Evolutionary conservation across 78 protist species (phyloP), one percentile per base, ranked within the genome.

Genomic region (Dictyostelium citrinum): DNA sequence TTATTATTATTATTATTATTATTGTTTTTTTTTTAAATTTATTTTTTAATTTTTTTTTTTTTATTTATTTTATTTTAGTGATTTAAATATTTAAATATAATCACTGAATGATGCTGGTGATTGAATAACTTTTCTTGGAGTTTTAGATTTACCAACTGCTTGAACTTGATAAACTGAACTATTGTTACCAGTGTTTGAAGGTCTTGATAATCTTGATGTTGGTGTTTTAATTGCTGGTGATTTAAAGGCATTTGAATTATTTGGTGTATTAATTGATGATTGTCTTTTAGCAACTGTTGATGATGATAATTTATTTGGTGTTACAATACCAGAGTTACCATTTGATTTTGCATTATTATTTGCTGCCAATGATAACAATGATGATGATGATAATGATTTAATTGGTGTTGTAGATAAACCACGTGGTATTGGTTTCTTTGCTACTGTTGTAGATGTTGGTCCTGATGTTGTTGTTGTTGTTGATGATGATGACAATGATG

Each of bases 41-140:
- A 10, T 43, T 43, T 7, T 49, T 49, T 49, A 16, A 0, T 49
- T 16, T 49, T 1, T 55, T 55, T 55, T 20, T 20, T 55, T 55
- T 55, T 55, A 17, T 55, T 55, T 4, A 20, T 55, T 55, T 55
- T 55, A 5, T 20, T 71, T n/a, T 14, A 41, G 39, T 27, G 2
- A 64, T 64, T 64, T 27, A 27, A 64, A 64, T 64, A 39, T 76
- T 85, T 88, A 88, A 43, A 88, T 88, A 14, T 88, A 88, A 24
- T 88, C 93, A 20, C 24, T 45, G 3, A 78, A 24, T 3, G 85
- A 39, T 43, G 84, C 71, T 67, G 93, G 93, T 7, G 84, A 78
- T 41, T 29, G 17, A 39, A 88, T 11, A 8, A 88, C 80, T 68
- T 88, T 88, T 79, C 75, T 88, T 78, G 93, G 93, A n/a, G 93